Percentiles rank a stretch among this genome's conserved stretches.
phyloP scores from a whole-genome alignment of 345 rosid genomes.

The Syzygium aqueum region DNA sequence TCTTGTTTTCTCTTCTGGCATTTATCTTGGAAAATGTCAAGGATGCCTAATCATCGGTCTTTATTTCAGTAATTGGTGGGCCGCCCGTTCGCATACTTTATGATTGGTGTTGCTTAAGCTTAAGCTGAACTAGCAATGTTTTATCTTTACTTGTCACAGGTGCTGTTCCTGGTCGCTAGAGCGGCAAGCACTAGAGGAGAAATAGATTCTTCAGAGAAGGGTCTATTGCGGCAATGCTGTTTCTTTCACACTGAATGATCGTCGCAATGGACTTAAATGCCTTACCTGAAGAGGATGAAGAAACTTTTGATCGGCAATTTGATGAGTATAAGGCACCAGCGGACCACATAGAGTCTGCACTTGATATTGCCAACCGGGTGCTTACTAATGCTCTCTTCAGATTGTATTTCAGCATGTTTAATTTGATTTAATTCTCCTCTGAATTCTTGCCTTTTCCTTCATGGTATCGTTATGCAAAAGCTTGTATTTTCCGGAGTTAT shows the following conservation, averaged over 20 bases:
- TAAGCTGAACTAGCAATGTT: background rate
- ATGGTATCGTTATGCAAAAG: background rate
- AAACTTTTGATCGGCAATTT: conserved; percentile 18
- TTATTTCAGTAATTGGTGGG: background rate
- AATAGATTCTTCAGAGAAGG: background rate
- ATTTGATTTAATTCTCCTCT: background rate
- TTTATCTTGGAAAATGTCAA: background rate
- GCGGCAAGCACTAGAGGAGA: background rate
- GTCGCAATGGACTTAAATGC: conserved; percentile 46
- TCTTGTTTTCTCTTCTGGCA: background rate
- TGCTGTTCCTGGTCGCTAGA: background rate
- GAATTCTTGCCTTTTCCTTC: background rate
- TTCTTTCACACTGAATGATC: conserved; percentile 21
- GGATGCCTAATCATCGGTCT: background rate
- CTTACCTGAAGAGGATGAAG: conserved; percentile 39
- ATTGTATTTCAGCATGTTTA: background rate
- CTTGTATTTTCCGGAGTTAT: background rate
- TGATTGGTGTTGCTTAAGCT: background rate
- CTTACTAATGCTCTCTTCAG: background rate
- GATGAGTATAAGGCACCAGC: conserved; percentile 9
- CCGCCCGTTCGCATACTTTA: background rate
- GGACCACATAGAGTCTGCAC: conserved; percentile 24
- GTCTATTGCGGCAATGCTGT: conserved; percentile 2
- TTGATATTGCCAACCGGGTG: conserved; percentile 40
- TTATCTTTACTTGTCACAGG: background rate